Conservation (phyloP, 2,329 filamentous ascomycete genomes). For the Stachybotrys chlorohalonatus region DNA sequence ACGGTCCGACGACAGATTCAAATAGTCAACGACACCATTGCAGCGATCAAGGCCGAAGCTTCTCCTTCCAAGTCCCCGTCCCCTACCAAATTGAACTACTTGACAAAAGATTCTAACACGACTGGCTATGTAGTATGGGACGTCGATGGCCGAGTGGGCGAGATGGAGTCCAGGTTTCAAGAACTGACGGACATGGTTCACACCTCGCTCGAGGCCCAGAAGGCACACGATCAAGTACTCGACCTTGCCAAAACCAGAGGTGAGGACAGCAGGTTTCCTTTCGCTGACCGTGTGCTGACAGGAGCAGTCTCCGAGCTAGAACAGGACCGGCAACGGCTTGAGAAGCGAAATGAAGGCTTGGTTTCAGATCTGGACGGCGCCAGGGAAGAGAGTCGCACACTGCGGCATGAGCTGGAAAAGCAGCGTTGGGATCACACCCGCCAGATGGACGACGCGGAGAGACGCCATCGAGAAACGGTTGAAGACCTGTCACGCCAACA, state of each 20-base stretch:
- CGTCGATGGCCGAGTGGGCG: constrained; percentile 64
- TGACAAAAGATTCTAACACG: constrained; percentile 68
- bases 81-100: constrained; percentile 40
- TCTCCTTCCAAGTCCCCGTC: constrained; percentile 32
- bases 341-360: constrained; percentile 38
- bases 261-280: constrained; percentile 30
- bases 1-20: constrained; percentile 21
- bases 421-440: constrained; percentile 24
- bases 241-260: constrained; percentile 66
- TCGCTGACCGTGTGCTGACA: constrained; percentile 7
- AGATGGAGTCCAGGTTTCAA: constrained; percentile 67
- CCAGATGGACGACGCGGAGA: constrained; percentile 46
- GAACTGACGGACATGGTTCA: constrained; percentile 65
- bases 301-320: constrained; percentile 39
- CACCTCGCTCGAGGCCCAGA: constrained; percentile 57
- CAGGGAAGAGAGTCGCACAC: constrained; percentile 23
- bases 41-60: constrained; percentile 20
- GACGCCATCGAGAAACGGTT: constrained; percentile 23
- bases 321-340: constrained; percentile 33
- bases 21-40: constrained; percentile 21
- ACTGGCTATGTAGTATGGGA: constrained; percentile 63
- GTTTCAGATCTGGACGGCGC: constrained; percentile 52
- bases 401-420: constrained; percentile 26
- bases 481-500: constrained; percentile 27
- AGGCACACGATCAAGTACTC: constrained; percentile 63